Evolutionary conservation across 1,284 basidiomycete species (phyloP).

Genomic region (Athelia psychrophila): DNA sequence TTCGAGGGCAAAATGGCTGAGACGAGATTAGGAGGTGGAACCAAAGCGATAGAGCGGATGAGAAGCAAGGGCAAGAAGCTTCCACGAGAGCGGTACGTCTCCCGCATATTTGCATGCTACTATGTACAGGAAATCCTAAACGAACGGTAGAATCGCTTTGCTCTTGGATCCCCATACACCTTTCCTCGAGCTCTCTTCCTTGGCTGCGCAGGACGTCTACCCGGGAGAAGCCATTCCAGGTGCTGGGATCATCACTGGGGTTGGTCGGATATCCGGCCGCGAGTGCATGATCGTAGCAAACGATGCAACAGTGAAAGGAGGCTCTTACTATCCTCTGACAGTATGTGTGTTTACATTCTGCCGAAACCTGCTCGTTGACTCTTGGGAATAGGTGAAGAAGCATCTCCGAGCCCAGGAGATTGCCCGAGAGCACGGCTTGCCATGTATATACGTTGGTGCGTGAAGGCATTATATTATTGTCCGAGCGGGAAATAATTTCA

Average conservation of each 20-base stretch:
- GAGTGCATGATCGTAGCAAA: constrained; percentile 92
- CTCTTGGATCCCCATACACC: constrained; percentile 87
- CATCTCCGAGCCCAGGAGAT: constrained; percentile 93
- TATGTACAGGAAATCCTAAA: constrained; percentile 31
- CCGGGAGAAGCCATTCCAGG: constrained; percentile 77
- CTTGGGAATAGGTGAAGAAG: constrained; percentile 76
- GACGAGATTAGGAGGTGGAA: constrained; percentile 60
- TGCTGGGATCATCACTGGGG: constrained; percentile 90
- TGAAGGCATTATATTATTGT: neutral
- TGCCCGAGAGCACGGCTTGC: constrained; percentile 85
- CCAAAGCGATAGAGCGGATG: constrained; percentile 77
- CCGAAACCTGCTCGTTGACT: neutral
- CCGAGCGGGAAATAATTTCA: neutral
- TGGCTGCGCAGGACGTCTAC: constrained; percentile 90
- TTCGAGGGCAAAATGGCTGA: constrained; percentile 55
- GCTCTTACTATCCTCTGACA: constrained; percentile 91
- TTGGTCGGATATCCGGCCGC: constrained; percentile 75
- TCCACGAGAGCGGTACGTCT: constrained; percentile 77
- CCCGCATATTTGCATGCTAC: constrained; percentile 1
- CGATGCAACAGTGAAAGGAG: constrained; percentile 93
- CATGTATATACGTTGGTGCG: constrained; percentile 89
- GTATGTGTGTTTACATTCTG: constrained; percentile 34
- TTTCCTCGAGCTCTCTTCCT: constrained; percentile 84
- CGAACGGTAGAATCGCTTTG: constrained; percentile 45
- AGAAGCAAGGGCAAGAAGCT: constrained; percentile 79